Base-by-base conservation (phyloP, 2,329 filamentous ascomycete genomes). In the Arthrobotrys conoides region DNA sequence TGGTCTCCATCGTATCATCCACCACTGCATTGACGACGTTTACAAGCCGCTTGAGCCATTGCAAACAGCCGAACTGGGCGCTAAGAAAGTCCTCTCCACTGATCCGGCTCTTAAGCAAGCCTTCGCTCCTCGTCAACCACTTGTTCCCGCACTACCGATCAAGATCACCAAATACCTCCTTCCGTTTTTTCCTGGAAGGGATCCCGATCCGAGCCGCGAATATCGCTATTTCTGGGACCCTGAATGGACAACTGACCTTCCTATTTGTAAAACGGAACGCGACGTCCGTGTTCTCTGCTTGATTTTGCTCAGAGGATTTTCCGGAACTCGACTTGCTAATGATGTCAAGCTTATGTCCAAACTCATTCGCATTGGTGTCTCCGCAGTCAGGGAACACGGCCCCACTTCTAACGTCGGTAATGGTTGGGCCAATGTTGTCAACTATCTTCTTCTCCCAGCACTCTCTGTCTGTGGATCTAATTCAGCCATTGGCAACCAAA, bases 231-330 rank as follows among this genome's bases (percentile, higher is more conserved):
- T 99, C 84, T 97, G 96, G 91, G 94, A 97, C 10, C 75, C 75
- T 76, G 96, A 98, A 81, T 99, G 96, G 96, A 88, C 91, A 1
- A 95, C 98, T 84, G 97, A 96, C 80, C 88, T 99, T 55, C 96
- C 96, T 0, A 86, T 97, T 20, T 99, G 96, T 83, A 94, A 97
- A 83, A 92, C 88, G 0, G 90, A 97, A 5, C 93, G 97, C 80
- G 96, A 99, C 83, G 88, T 99, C 14, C 76, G 46, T 64, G 80
- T 46, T 41, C 80, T 76, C 51, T 82, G 51, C 72, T 96, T 98
- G 84, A 90, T 91, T 1, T 88, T 97, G 0, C 96, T 94, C 84
- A 89, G 90, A 73, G 94, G 93, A 0, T 88, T 99, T 22, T 92
- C 94, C 0, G 95, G 96, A 1, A 91, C 96, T 80, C 94, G 93